These are phyloP conservation scores for Theobroma cacao DNA, from an alignment of 345 rosid species.

Conservation along the genomic window DNA sequence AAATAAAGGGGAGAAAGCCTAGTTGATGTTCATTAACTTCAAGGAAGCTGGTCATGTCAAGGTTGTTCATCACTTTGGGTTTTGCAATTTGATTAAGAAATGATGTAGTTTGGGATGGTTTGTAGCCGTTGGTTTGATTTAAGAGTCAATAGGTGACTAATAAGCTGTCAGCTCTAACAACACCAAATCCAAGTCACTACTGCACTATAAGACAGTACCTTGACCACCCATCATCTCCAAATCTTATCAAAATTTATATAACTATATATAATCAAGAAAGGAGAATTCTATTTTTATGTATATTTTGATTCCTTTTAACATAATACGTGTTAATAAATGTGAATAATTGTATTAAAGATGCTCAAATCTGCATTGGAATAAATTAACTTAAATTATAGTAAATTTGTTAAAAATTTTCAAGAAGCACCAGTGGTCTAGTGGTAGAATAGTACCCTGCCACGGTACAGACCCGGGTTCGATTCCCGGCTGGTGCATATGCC, in stretches of 20 bases:
- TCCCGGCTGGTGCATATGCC: constrained; percentile 32
- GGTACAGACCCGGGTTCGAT: constrained; percentile 77
- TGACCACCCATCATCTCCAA: not conserved
- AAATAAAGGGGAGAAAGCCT: not conserved
- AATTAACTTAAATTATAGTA: too few relatives aligned
- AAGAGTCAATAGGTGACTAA: not conserved
- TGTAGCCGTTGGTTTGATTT: not conserved
- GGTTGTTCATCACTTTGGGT: not conserved
- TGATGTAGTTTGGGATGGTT: not conserved
- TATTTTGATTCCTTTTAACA: not conserved
- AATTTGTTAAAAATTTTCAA: too few relatives aligned
- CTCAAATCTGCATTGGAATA: too few relatives aligned
- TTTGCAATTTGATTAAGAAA: not conserved
- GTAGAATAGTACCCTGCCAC: constrained; percentile 81
- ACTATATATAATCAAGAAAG: not conserved
- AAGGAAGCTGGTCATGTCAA: not conserved
- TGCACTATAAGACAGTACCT: not conserved
- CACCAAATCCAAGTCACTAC: not conserved
- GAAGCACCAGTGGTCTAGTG: constrained; percentile 86
- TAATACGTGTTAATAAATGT: not conserved
- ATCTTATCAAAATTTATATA: not conserved
- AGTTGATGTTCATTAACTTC: not conserved
- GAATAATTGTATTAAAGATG: too few relatives aligned
- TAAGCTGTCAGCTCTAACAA: not conserved
- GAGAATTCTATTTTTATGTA: not conserved